Base-by-base conservation (phyloP, 2,329 filamentous ascomycete genomes). In the Parafenestella ontariensis region DNA sequence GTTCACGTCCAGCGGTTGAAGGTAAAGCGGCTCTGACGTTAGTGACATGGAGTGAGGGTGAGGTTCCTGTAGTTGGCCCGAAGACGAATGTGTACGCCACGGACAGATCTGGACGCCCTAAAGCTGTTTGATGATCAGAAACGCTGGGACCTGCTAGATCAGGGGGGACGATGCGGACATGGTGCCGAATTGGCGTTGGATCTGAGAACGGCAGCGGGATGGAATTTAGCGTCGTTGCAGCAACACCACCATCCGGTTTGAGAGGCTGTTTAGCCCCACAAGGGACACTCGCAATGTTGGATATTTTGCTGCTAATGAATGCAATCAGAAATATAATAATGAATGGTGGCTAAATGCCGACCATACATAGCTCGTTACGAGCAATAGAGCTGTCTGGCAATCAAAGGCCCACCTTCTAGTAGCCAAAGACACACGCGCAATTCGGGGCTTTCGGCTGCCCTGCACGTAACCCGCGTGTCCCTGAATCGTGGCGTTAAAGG, bases 261-360 rank as follows among this genome's bases (percentile, higher is more conserved):
- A 70, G 62, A 65, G 36, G 48, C 52, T 53, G 53, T 61, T 62
- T 60, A 62, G 69, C 66, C 69, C 64, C 61, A 63, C 68, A 54
- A 46, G 46, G 62, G 62, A 71, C 54, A 68, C 70, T 66, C 61
- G 63, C 54, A 73, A 68, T 70, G 69, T 70, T 69, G 68, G 67
- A 68, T 65, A 60, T 64, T 63, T 57, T 59, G 59, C 58, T 61
- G 59, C 58, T 66, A 62, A 66, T 64, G 39, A 58, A 55, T 36
- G 52, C 42, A 40, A 58, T 54, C 54, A 65, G 54, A 49, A 56
- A 54, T 55, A 46, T 49, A 55, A 49, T 42, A 45, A 54, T 50
- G 49, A 9, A 60, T 31, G 21, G 40, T 28, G 40, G 45, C 34
- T 13, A 45, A 36, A 17, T 42, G 44, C 40, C 44, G 57, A 20